Evolutionary conservation across 306 rosid species (phyloP).

Genomic region (Dalbergia cochinchinensis): DNA sequence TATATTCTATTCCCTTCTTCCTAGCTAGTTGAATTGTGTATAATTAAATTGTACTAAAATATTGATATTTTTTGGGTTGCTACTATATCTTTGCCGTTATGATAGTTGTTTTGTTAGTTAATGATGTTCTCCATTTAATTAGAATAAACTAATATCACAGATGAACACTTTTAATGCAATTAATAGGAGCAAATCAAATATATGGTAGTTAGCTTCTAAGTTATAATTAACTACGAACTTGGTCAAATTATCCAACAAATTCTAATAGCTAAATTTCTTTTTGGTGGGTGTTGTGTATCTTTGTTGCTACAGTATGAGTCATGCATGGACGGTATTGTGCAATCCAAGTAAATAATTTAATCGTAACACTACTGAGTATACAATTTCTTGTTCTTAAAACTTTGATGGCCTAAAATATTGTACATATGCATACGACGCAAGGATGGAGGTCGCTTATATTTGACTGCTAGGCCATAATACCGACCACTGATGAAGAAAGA

Average conservation of each 20-base stretch:
- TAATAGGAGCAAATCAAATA: conserved; percentile 30
- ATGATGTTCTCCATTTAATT: background rate
- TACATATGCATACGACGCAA: background rate
- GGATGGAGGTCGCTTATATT: background rate
- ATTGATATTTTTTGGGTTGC: background rate
- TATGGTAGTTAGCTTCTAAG: background rate
- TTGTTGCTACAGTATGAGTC: conserved; percentile 42
- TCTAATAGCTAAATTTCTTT: background rate
- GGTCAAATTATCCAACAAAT: conserved; percentile 41
- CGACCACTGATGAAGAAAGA: conserved; percentile 16
- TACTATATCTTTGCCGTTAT: conserved; percentile 49
- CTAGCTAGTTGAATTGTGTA: conserved; percentile 38
- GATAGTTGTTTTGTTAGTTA: conserved; percentile 63
- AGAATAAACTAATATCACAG: background rate
- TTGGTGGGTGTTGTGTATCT: conserved; percentile 40
- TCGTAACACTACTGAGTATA: background rate
- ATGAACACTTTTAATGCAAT: conserved; percentile 27
- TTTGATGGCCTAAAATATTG: too few relatives aligned
- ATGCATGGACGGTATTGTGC: background rate
- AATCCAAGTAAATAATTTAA: background rate
- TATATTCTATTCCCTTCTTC: conserved; percentile 39
- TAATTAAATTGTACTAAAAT: conserved; percentile 14
- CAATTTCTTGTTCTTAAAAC: background rate
- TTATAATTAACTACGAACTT: conserved; percentile 13
- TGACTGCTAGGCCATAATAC: conserved; percentile 1